These are phyloP conservation scores for Colletotrichum tropicicola DNA, from an alignment of 2,329 filamentous ascomycete genomes.

Conservation along the genomic window DNA sequence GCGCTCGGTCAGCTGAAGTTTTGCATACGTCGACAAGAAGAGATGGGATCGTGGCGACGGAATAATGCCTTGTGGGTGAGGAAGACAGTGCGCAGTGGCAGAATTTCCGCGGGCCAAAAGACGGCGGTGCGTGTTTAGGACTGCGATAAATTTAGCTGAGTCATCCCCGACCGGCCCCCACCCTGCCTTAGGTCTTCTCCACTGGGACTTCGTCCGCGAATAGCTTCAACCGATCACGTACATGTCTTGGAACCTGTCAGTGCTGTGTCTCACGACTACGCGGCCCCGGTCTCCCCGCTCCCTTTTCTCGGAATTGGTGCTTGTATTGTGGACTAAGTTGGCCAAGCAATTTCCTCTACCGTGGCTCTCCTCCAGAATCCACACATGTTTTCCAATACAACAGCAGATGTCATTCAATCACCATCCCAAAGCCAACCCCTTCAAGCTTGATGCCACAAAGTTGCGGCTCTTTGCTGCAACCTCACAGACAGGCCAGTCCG, in stretches of 20 bases:
- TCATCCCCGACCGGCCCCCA: neutral
- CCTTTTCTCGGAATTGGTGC: too few species aligned
- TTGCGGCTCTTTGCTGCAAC: neutral
- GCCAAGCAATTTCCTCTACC: neutral
- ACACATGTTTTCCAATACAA: too few species aligned
- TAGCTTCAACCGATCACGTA: constrained; percentile 15
- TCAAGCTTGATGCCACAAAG: neutral
- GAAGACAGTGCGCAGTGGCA: too few species aligned
- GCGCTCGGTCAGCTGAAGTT: constrained; percentile 14
- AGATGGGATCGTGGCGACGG: neutral
- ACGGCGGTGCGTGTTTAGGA: constrained; percentile 8
- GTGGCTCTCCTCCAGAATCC: too few species aligned
- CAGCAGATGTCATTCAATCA: too few species aligned
- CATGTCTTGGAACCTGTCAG: constrained; percentile 4
- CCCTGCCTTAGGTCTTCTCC: too few species aligned
- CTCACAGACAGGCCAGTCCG: neutral
- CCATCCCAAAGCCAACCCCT: neutral
- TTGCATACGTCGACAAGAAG: neutral
- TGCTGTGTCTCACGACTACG: constrained; percentile 8
- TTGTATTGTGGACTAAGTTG: neutral
- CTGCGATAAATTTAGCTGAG: constrained; percentile 8
- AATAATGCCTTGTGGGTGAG: neutral
- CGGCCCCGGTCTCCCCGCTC: neutral
- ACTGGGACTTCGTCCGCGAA: neutral
- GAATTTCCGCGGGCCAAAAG: neutral